phyloP scores from a whole-genome alignment of 768 basidiomycete species.

The Coprinopsis sp. region DNA sequence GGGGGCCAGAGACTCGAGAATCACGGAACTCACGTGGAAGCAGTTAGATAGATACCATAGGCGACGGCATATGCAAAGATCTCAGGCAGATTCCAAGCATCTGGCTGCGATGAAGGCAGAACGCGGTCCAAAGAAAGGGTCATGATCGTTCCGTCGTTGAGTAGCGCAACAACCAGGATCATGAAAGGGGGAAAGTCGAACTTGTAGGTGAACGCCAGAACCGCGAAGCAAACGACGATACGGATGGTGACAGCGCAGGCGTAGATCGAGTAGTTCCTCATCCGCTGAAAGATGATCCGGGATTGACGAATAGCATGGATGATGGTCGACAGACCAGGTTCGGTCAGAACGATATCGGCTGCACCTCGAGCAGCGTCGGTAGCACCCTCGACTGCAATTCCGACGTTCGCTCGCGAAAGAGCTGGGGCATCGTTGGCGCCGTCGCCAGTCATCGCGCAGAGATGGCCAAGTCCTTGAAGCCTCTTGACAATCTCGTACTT shows the following conservation, averaged over 20 bases:
- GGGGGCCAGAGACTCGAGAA: constrained; percentile 7
- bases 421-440: constrained; percentile 99
- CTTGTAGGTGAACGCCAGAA: constrained; percentile 92
- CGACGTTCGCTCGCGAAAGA: constrained; percentile 96
- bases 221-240: constrained; percentile 96
- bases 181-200: constrained; percentile 99
- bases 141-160: constrained; percentile 99
- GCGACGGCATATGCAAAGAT: constrained; percentile 95
- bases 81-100: constrained; percentile 94
- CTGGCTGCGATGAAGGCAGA: constrained; percentile 86
- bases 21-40: constrained; percentile 68
- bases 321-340: constrained; percentile 98
- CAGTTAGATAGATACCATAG: constrained; percentile 90
- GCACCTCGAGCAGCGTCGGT: constrained; percentile 98
- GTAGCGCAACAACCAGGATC: constrained; percentile 94
- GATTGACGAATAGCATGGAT: constrained; percentile 98
- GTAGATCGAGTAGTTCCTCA: constrained; percentile 99
- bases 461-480: constrained; percentile 90
- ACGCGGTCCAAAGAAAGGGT: constrained; percentile 95
- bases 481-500: constrained; percentile 99
- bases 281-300: constrained; percentile 99
- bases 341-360: constrained; percentile 95
- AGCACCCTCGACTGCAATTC: constrained; percentile 99
- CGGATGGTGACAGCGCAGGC: constrained; percentile 95
- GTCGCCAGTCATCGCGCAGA: constrained; percentile 99